These are phyloP conservation scores for Aspergillus fischeri DNA, from an alignment of 2,329 filamentous ascomycete species.

Conservation along the genomic window DNA sequence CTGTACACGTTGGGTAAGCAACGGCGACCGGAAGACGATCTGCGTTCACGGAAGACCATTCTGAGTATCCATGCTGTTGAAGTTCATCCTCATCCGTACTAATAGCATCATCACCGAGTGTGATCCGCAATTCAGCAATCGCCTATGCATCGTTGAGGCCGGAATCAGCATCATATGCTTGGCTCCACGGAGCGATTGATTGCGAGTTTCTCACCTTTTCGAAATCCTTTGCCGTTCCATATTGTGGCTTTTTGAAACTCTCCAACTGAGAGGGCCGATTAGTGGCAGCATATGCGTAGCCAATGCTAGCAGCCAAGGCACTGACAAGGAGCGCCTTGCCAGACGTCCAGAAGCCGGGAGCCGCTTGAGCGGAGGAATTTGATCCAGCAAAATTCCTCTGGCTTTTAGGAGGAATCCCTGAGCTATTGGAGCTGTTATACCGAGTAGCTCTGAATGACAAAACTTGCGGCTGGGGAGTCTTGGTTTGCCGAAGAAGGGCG, in stretches of 20 bases:
- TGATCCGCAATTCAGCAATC: conserved; percentile 50
- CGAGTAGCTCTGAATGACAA: conserved; percentile 11
- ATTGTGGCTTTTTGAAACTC: conserved; percentile 25
- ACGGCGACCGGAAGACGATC: conserved; percentile 61
- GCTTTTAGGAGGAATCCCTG: neutral
- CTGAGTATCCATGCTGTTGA: conserved; percentile 62
- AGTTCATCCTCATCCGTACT: conserved; percentile 63
- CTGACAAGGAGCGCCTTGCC: conserved; percentile 46
- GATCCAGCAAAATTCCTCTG: conserved; percentile 12
- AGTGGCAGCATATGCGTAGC: conserved; percentile 49
- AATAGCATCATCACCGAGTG: conserved; percentile 57
- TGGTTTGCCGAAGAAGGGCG: conserved; percentile 19
- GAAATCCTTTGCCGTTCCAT: conserved; percentile 37
- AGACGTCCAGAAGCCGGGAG: conserved; percentile 41
- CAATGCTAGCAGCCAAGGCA: conserved; percentile 48
- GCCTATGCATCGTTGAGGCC: conserved; percentile 41
- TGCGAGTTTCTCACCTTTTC: conserved; percentile 29
- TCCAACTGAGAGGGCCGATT: conserved; percentile 23
- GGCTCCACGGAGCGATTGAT: neutral
- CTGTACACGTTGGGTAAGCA: conserved; percentile 60
- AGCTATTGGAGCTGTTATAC: conserved; percentile 15
- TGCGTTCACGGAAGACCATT: conserved; percentile 67
- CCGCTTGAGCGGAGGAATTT: conserved; percentile 9
- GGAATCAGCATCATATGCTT: neutral
- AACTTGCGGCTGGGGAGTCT: conserved; percentile 9